Base-by-base conservation (phyloP, 352 stramenopile species). In the Phytopythium sindhum region DNA sequence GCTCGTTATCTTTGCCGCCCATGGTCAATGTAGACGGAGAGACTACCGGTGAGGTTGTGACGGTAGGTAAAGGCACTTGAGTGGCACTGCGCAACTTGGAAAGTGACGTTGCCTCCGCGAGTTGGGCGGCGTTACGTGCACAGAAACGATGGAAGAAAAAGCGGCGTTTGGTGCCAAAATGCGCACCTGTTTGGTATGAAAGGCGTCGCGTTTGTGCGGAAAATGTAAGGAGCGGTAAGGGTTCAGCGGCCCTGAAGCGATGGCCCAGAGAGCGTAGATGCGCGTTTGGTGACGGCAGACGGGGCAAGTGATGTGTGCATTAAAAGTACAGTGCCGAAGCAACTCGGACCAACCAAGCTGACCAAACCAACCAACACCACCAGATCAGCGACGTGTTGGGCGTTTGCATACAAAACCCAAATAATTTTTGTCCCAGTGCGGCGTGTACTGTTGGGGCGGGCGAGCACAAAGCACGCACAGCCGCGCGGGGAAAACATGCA, bases 1-100 rank as follows among this genome's bases (percentile, higher is more conserved):
- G 70, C 66, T 80, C 78, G 55, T 69, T 75, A 29, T 75, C 65
- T 55, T 79, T 70, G 65, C 65, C 71, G 52, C 62, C 75, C 65
- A 80, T 83, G 37, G 24, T 52, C 60, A 41, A n/a, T 19, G 37
- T 19, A 7, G 17, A 11, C 12, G 37, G 19, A 47, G 41, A 44
- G 37, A 3, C 37, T 44, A 35, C 31, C 31, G 31, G 31, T 47
- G 41, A 5, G 15, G 39, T 11, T 10, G 23, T 19, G 44, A 48
- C 11, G 23, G 45, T 28, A 0, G 55, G 55, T 61, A n/a, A 2
- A 45, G 35, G 21, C 19, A 29, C 42, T 55, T 63, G 44, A 12
- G 42, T 6, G 29, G 28, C 23, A 21, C 26, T 39, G 57, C 28
- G 66, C 60, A 29, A 65, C 63, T 68, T 48, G 50, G n/a, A 54